Conservation (phyloP, 208 protist species). For the Phytomonas sp. region DNA sequence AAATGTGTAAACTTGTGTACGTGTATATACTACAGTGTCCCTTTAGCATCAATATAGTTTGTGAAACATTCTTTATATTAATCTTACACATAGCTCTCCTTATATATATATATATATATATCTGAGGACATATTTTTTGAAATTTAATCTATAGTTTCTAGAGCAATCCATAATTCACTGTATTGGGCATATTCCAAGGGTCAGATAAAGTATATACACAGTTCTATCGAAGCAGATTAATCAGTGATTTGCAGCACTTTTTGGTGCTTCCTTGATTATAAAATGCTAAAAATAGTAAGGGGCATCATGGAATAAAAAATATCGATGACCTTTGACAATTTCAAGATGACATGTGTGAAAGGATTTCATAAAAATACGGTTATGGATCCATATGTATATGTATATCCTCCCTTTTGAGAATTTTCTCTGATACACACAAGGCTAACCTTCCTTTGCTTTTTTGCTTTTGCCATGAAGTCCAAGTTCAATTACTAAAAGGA, state of each 20-base stretch:
- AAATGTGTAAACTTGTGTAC: background rate
- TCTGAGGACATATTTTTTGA: background rate
- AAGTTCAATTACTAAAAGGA: background rate
- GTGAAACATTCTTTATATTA: background rate
- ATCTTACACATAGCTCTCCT: background rate
- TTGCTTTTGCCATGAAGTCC: background rate
- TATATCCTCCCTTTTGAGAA: background rate
- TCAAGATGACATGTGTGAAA: background rate
- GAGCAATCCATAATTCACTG: no score
- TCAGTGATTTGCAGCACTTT: background rate
- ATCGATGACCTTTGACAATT: background rate
- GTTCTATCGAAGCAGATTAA: no score
- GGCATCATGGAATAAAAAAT: background rate
- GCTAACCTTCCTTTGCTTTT: background rate
- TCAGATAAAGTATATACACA: no score
- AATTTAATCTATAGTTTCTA: no score
- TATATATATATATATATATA: background rate
- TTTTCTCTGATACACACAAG: background rate
- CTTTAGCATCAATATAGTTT: no score
- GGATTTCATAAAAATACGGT: no score
- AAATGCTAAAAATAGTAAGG: background rate
- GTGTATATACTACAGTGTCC: background rate
- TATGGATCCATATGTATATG: no score
- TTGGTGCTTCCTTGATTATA: background rate
- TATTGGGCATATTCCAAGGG: no score